Conservation (phyloP, 495 filamentous ascomycete genomes). For the Bryoglossum gracile region DNA sequence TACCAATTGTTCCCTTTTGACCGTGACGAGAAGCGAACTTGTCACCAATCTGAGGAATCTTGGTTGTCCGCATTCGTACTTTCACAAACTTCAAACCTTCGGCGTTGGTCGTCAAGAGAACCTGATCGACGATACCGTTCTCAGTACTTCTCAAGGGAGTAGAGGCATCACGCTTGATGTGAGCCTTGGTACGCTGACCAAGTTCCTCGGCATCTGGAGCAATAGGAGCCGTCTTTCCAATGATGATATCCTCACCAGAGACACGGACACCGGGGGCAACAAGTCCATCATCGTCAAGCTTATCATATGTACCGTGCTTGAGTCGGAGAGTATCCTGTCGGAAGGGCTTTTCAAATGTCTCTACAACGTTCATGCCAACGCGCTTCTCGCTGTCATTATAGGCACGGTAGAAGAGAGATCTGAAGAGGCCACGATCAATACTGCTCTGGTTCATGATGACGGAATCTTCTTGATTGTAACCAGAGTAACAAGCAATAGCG, state of each 20-base stretch:
- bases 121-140: constrained; percentile 91
- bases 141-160: constrained; percentile 92
- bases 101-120: constrained; percentile 86
- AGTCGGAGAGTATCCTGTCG: constrained; percentile 78
- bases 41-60: constrained; percentile 97
- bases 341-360: constrained; percentile 91
- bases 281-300: constrained; percentile 92
- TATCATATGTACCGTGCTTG: constrained; percentile 96
- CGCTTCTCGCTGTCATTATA: constrained; percentile 95
- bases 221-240: constrained; percentile 95
- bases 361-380: constrained; percentile 80
- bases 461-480: constrained; percentile 99
- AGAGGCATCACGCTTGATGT: constrained; percentile 90
- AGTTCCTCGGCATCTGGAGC: constrained; percentile 88
- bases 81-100: constrained; percentile 90
- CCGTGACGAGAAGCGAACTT: constrained; percentile 99
- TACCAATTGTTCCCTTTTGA: constrained; percentile 98
- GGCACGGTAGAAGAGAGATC: constrained; percentile 94
- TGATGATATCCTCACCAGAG: constrained; percentile 96
- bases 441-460: constrained; percentile 99
- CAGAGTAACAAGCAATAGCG: constrained; percentile 92
- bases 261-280: constrained; percentile 89
- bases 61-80: constrained; percentile 93
- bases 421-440: constrained; percentile 94
- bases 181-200: constrained; percentile 79